A percentile compares a stretch with the other conserved stretches of the same genome.
Evolutionary conservation across 495 filamentous ascomycete genomes (phyloP).

Genomic region (Xylaria sp.): DNA sequence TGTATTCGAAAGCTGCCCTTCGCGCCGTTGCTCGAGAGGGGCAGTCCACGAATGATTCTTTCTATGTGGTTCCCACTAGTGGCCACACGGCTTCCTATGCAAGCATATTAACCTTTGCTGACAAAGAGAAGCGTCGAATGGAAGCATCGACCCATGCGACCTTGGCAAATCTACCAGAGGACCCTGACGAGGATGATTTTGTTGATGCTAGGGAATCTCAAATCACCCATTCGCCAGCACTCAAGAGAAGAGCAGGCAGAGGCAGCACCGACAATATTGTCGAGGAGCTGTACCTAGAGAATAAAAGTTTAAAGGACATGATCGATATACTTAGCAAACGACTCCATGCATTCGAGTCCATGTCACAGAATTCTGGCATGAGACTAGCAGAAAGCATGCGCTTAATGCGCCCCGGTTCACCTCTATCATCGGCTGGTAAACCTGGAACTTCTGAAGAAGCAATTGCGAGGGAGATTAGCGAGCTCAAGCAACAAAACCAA

Average conservation of each 20-base stretch:
- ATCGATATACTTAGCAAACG: slow-evolving; percentile 80
- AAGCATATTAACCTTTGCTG: slow-evolving; percentile 76
- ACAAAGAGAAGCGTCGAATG: slow-evolving; percentile 65
- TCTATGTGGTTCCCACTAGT: slow-evolving; percentile 92
- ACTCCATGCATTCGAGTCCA: slow-evolving; percentile 84
- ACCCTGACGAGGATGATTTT: slow-evolving; percentile 79
- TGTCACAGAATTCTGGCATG: slow-evolving; percentile 79
- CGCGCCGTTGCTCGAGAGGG: slow-evolving; percentile 62
- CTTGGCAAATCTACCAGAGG: slow-evolving; percentile 46
- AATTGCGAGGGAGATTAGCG: slow-evolving; percentile 53
- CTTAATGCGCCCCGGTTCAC: slow-evolving; percentile 61
- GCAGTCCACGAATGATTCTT: slow-evolving; percentile 73
- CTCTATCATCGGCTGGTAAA: slow-evolving; percentile 30
- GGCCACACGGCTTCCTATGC: slow-evolving; percentile 92
- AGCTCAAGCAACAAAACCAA: slow-evolving; percentile 65
- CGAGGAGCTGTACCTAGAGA: slow-evolving; percentile 86
- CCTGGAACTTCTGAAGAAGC: slow-evolving; percentile 38
- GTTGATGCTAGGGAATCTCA: slow-evolving; percentile 84
- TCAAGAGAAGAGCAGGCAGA: slow-evolving; percentile 41
- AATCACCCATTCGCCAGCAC: slow-evolving; percentile 39
- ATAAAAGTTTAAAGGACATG: slow-evolving; percentile 73
- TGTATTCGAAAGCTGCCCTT: slow-evolving; percentile 83
- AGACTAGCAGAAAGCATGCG: slow-evolving; percentile 82
- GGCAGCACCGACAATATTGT: slow-evolving; percentile 59
- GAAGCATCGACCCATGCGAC: slow-evolving; percentile 45